Base-by-base conservation (phyloP, 2,329 filamentous ascomycete species). In the Stenocarpella maydis region DNA sequence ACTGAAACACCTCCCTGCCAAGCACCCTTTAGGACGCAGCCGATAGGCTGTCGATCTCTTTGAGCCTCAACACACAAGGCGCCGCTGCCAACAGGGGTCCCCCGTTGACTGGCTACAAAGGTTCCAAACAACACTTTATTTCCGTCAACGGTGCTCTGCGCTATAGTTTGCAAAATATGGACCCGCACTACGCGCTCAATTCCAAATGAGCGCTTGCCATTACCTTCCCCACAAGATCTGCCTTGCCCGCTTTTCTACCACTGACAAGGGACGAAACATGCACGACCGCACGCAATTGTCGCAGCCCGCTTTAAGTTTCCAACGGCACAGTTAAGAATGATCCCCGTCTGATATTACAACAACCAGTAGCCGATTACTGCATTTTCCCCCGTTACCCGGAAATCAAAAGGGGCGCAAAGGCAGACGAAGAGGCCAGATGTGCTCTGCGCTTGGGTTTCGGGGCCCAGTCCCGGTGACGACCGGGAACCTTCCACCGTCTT, bases 1-100 rank as follows among this genome's bases (percentile, higher is more conserved):
- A 37, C 41, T 71, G 69, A 71, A 71, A 71, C 69, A 53, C 67
- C 67, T 58, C 63, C 67, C 28, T 63, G 58, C 58, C 58, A 63
- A 63, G 58, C 28, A 28, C 58, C 43, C 58, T 31, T 49, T 63
- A 47, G 26, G 28, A 10, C 28, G 58, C 28, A 49, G 58, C 58
- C 43, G 58, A 63, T 63, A 63, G 58, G 58, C 52, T 58, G 17
- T 53, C 65, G 45, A 45, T 49, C 45, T 54, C 26, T 50, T 63
- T 54, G 67, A 71, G 69, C 66, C 53, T 71, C 61, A 69, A 69
- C 60, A 67, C 60, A 37, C 60, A 58, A 50, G 17, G 50, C 45
- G 28, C 39, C 24, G 55, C 58, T 61, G 28, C 6, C 41, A n/a
- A 37, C 53, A 31, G n/a, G 43, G 52, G 12, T 47, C 26, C 67